These are phyloP conservation scores for Coelastrella sp. DNA, from an alignment of 139 green algal genomes.

Conservation along the genomic window DNA sequence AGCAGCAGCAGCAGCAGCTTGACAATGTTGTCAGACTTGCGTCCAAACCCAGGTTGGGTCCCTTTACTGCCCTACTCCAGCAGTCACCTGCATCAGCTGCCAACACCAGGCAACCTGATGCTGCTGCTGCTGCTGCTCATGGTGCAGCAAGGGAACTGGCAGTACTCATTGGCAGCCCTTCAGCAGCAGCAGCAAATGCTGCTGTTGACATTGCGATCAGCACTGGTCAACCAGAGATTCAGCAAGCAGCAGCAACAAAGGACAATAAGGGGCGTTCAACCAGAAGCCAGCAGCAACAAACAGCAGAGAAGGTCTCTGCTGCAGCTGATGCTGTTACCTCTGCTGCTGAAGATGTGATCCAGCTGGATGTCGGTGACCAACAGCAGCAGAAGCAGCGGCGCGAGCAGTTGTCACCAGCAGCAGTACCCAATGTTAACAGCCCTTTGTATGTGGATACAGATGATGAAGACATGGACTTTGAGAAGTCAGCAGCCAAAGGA, in stretches of 20 bases:
- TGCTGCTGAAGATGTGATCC: no score
- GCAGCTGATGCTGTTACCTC: no score
- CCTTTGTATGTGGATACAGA: background rate
- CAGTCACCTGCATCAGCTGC: background rate
- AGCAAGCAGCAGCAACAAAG: no score
- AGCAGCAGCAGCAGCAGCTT: background rate
- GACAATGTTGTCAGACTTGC: background rate
- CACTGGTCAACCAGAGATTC: no score
- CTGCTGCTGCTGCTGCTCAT: background rate
- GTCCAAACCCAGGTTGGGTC: background rate
- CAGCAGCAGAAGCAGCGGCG: background rate
- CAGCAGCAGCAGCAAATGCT: background rate
- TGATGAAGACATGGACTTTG: slow-evolving; percentile 7
- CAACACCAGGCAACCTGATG: background rate
- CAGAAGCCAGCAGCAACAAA: no score
- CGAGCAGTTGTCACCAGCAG: background rate
- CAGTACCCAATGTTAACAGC: background rate
- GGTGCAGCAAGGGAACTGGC: background rate
- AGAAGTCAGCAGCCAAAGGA: background rate
- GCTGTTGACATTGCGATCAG: no score
- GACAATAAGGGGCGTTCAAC: no score
- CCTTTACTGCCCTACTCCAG: background rate
- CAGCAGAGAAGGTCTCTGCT: no score
- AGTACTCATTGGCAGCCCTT: background rate
- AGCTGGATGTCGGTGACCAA: no score